Conservation (phyloP, 768 basidiomycete species). For the Naganishia kalamii region DNA sequence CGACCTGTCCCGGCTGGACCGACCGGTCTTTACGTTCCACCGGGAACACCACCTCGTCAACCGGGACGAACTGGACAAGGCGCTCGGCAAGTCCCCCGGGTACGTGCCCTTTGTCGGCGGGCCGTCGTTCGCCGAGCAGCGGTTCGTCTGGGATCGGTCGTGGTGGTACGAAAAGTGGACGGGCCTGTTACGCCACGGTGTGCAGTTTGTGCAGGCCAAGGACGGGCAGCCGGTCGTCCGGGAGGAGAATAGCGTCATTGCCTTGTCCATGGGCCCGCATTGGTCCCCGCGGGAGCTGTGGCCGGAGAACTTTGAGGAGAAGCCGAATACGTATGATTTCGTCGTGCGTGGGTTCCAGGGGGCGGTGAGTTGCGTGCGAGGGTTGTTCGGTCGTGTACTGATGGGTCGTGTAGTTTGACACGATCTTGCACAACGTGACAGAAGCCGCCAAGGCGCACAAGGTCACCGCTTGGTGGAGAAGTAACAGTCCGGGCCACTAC, state of each 20-base stretch:
- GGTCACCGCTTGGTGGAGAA: constrained; percentile 9
- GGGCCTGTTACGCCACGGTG: not conserved
- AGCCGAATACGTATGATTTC: not conserved
- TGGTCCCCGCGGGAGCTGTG: not conserved
- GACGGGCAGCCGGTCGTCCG: not conserved
- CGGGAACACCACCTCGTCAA: constrained; percentile 3
- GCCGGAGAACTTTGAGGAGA: not conserved
- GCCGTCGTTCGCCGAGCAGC: not conserved
- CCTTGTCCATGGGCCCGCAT: not conserved
- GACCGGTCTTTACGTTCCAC: not conserved
- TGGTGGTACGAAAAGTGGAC: not conserved
- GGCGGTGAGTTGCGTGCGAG: constrained; percentile 1
- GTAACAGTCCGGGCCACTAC: not conserved
- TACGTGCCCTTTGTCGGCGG: not conserved
- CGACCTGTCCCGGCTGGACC: not conserved
- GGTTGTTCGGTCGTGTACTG: too few relatives aligned
- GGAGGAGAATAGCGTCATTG: not conserved
- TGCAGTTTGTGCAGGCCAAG: not conserved
- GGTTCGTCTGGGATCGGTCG: not conserved
- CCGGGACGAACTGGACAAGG: not conserved
- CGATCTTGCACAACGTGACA: not conserved
- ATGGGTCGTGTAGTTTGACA: not conserved
- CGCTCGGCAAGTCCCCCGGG: not conserved
- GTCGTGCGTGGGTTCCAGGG: not conserved
- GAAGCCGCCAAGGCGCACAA: not conserved